Percentiles rank a stretch among this genome's conserved stretches.
These are phyloP conservation scores for Euptelea pleiosperma DNA, from an alignment of 164 flowering plant genomes.

Conservation along the genomic window DNA sequence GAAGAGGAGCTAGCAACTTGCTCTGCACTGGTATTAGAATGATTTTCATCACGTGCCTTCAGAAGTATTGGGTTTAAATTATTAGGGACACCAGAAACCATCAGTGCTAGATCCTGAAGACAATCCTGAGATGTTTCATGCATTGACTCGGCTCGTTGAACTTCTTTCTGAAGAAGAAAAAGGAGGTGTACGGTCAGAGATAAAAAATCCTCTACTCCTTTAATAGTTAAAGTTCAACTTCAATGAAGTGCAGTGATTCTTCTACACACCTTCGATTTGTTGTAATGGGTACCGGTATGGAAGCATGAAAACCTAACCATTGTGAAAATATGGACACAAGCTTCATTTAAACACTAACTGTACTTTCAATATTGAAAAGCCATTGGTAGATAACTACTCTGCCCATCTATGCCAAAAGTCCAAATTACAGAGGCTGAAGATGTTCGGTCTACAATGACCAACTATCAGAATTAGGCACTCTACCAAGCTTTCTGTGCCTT, in stretches of 20 bases:
- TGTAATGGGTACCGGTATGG: constrained; percentile 31
- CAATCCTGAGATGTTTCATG: constrained; percentile 36
- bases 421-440: constrained; percentile 1
- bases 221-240: constrained; percentile 1
- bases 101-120: constrained; percentile 23
- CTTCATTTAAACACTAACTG: constrained; percentile 33
- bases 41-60: constrained; percentile 20
- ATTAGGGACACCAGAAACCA: constrained; percentile 12
- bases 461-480: too few species aligned
- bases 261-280: constrained; percentile 63
- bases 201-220: neutral
- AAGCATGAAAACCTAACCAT: too few species aligned
- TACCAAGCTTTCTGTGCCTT: constrained; percentile 18
- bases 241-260: constrained; percentile 4
- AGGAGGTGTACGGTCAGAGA: neutral
- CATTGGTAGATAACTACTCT: constrained; percentile 11
- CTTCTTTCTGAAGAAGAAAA: constrained; percentile 43
- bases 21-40: constrained; percentile 17
- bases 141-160: constrained; percentile 38
- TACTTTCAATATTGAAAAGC: constrained; percentile 15
- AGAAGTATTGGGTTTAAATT: constrained; percentile 10
- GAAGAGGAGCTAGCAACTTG: constrained; percentile 30
- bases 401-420: constrained; percentile 16
- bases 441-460: neutral
- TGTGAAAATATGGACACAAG: too few species aligned